phyloP scores from a whole-genome alignment of 305 asterid species.

The Solanum hybrid region DNA sequence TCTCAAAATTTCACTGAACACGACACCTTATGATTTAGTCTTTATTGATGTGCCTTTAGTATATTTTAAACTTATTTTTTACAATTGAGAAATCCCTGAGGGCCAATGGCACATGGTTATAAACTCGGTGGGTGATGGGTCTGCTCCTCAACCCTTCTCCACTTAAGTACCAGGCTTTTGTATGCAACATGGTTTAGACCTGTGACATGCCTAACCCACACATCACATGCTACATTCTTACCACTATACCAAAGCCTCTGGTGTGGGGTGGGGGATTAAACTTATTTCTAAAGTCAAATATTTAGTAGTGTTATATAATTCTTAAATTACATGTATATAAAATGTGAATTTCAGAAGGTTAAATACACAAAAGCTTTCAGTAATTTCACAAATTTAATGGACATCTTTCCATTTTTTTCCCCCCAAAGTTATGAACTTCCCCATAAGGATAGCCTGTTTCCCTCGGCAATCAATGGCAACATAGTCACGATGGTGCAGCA shows the following conservation, averaged over 20 bases:
- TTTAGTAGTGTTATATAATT: neutral
- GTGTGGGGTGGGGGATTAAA: neutral
- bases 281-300: neutral
- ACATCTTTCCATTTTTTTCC: neutral
- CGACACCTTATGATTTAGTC: neutral
- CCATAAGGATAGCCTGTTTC: neutral
- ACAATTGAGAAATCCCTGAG: neutral
- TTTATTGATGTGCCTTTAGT: neutral
- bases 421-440: neutral
- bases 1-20: neutral
- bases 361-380: neutral
- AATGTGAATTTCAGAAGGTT: neutral
- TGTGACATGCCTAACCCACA: neutral
- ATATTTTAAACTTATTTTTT: neutral
- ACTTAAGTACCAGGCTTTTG: neutral
- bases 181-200: neutral
- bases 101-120: neutral
- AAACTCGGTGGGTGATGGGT: neutral
- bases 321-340: neutral
- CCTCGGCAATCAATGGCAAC: neutral
- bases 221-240: neutral
- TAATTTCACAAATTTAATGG: neutral
- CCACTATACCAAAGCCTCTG: neutral
- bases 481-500: neutral
- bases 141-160: neutral